A percentile compares a stretch with the other conserved stretches of the same genome.
phyloP scores from a whole-genome alignment of 2,329 filamentous ascomycete species.

The Neocatenulostroma microsporum region DNA sequence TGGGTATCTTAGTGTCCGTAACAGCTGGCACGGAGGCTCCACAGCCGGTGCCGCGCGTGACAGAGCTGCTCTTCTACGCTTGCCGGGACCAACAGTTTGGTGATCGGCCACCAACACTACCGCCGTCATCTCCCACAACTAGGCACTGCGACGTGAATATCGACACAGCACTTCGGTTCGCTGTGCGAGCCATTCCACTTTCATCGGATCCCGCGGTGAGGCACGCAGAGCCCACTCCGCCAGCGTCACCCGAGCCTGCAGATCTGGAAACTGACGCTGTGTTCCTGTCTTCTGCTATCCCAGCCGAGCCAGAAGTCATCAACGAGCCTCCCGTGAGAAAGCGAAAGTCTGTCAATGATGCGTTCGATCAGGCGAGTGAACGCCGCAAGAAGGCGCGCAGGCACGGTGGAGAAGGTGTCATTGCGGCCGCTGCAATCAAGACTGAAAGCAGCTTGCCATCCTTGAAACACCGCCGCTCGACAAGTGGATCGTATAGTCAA shows the following conservation, averaged over 20 bases:
- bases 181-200: constrained; percentile 35
- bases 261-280: constrained; percentile 13
- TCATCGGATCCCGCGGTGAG: constrained; percentile 35
- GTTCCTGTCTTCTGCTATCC: constrained; percentile 15
- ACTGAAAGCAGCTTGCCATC: constrained; percentile 21
- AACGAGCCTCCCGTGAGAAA: constrained; percentile 29
- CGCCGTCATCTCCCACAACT: constrained; percentile 23
- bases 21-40: constrained; percentile 5
- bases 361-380: constrained; percentile 43
- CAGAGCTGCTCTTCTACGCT: constrained; percentile 42
- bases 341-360: constrained; percentile 34
- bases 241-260: constrained; percentile 14
- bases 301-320: constrained; percentile 11
- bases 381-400: constrained; percentile 36
- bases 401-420: constrained; percentile 36
- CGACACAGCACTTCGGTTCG: constrained; percentile 14
- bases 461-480: constrained; percentile 26
- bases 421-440: constrained; percentile 34
- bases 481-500: constrained; percentile 16
- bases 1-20: constrained; percentile 34
- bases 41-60: constrained; percentile 12
- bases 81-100: constrained; percentile 20
- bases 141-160: not conserved
- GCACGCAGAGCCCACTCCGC: constrained; percentile 15
- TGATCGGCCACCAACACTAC: constrained; percentile 26